Percentiles rank a stretch among this genome's conserved stretches.
phyloP scores from a whole-genome alignment of 208 protist genomes.

The Histomonas meleagridis region DNA sequence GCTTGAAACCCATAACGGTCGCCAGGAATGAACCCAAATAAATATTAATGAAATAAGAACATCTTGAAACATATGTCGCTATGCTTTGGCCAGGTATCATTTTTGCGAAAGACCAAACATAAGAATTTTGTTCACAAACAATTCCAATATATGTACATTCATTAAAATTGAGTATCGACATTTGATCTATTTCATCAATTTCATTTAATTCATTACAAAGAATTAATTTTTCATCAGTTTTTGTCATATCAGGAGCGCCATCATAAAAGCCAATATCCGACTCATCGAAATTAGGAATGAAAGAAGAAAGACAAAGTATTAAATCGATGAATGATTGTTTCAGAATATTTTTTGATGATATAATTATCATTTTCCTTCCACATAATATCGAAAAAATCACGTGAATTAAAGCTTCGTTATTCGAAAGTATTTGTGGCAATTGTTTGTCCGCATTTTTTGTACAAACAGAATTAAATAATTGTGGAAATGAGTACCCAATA shows the following conservation, averaged over 20 bases:
- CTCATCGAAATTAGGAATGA: not conserved
- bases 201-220: not conserved
- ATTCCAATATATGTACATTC: not conserved
- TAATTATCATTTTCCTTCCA: not conserved
- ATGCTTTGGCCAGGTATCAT: not conserved
- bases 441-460: not conserved
- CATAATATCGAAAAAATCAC: not conserved
- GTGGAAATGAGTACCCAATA: not conserved
- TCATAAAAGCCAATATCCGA: not conserved
- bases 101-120: not conserved
- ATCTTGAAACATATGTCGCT: not conserved
- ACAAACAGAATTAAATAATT: not conserved
- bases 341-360: not conserved
- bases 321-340: not conserved
- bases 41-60: not conserved
- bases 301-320: not conserved
- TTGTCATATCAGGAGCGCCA: not conserved
- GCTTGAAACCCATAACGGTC: not conserved
- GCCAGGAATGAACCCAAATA: not conserved
- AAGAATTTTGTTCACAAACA: not conserved
- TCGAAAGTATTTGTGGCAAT: not conserved
- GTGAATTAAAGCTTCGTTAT: not conserved
- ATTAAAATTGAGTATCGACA: not conserved
- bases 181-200: not conserved
- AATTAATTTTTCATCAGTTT: not conserved